phyloP scores from a whole-genome alignment of 805 yeast genomes.

The Candida sanyiensis region DNA sequence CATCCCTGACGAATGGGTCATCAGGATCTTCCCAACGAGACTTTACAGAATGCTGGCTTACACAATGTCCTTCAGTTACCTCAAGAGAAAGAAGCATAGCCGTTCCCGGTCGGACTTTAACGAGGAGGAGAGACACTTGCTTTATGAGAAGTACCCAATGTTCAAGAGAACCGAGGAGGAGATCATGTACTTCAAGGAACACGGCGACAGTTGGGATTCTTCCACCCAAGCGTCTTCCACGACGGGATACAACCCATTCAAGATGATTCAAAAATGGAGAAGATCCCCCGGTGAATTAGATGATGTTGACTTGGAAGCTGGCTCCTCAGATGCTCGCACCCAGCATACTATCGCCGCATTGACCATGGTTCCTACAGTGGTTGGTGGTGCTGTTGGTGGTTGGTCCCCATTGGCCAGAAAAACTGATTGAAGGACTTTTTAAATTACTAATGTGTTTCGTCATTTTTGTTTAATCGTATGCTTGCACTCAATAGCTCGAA shows the following conservation, averaged over 20 bases:
- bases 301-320: constrained; percentile 16
- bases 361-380: constrained; percentile 49
- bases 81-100: constrained; percentile 11
- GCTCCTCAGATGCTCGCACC: constrained; percentile 7
- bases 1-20: constrained; percentile 76
- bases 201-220: constrained; percentile 13
- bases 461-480: no score
- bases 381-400: constrained; percentile 55
- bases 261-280: constrained; percentile 26
- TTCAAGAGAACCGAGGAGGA: constrained; percentile 29
- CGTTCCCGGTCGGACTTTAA: constrained; percentile 5
- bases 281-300: constrained; percentile 5
- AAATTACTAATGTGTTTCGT: no score
- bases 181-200: constrained; percentile 21
- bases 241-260: constrained; percentile 20
- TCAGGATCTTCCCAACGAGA: constrained; percentile 57
- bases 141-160: constrained; percentile 28
- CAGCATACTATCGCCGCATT: constrained; percentile 34
- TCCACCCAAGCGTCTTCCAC: constrained; percentile 10
- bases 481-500: no score
- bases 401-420: constrained; percentile 30
- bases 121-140: constrained; percentile 15
- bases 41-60: constrained; percentile 19
- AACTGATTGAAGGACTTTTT: constrained; percentile 4
- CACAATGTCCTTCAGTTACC: constrained; percentile 18